Base-by-base conservation (phyloP, 352 stramenopile genomes). In the Pythium aquatile region DNA sequence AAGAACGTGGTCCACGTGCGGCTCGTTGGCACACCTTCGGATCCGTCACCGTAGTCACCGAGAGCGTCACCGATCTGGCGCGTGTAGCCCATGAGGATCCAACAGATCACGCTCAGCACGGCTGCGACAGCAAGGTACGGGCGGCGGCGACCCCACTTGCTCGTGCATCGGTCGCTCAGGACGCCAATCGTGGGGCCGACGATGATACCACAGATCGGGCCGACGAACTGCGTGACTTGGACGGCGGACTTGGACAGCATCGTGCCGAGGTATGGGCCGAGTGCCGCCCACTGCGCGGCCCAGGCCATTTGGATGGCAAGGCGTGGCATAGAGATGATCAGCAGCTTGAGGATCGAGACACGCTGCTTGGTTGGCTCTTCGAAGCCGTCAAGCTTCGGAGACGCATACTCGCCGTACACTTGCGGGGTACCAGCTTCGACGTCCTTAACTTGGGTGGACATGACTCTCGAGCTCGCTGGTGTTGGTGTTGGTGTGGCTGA, bases 281-380 rank as follows among this genome's bases (percentile, higher is more conserved):
- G 32, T 2, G 77, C 79, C 10, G 76, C 72, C 77, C 77, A 88
- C 49, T 88, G 79, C 4, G 79, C 79, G 3, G 77, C 54, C 79
- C 51, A 47, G 59, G 61, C 66, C 63, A 66, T 64, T 47, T 72
- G 69, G 29, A 88, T 80, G 17, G 77, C 77, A 68, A 88, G 72
- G 7, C 76, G 76, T n/a, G 77, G 77, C 59, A 84, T 74, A 7
- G 77, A 79, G 55, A 88, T 75, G 35, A 77, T 53, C 20, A 88
- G 63, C 55, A 88, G 61, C 33, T 49, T 51, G 10, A 58, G 20
- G 9, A 79, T 65, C 28, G 75, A 79, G 48, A 64, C 61, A 6
- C 68, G 55, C 8, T 28, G 40, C 7, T 20, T 35, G 2, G 54
- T 61, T 61, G n/a, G 24, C 6, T 49, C 26, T 33, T 39, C 57